Conservation (phyloP, 2,329 filamentous ascomycete genomes). For the Diaporthe ilicicola region DNA sequence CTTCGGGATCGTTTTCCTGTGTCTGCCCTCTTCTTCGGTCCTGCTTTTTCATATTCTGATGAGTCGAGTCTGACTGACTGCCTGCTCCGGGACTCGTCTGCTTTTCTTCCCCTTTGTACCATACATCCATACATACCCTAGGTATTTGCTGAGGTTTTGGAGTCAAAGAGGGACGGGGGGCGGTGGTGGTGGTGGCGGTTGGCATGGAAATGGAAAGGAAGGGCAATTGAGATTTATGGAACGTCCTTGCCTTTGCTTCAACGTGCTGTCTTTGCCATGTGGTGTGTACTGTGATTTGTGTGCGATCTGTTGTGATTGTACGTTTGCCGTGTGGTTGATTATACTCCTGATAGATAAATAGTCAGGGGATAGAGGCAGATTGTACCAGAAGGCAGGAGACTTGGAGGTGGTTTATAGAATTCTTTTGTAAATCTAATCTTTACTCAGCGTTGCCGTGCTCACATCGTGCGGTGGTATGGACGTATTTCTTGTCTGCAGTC, state of each 20-base stretch:
- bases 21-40: not conserved
- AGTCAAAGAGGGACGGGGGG: not conserved
- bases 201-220: not conserved
- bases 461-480: no score
- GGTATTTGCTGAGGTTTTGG: not conserved
- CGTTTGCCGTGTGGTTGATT: not conserved
- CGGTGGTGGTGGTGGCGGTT: not conserved
- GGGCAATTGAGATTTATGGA: not conserved
- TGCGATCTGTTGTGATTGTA: not conserved
- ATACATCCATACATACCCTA: slow-evolving; percentile 10
- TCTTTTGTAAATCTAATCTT: not conserved
- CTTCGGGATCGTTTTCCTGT: not conserved
- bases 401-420: not conserved
- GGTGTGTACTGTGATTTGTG: not conserved
- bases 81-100: not conserved
- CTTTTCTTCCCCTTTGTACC: not conserved
- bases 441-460: no score
- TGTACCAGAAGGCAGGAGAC: not conserved
- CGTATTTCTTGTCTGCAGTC: no score
- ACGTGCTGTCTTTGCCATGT: not conserved
- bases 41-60: not conserved
- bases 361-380: not conserved
- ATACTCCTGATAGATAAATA: not conserved
- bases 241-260: not conserved
- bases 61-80: not conserved